Evolutionary conservation across 2,329 filamentous ascomycete genomes (phyloP), one percentile per base, ranked within the genome.

Genomic region (Periconia sp.): DNA sequence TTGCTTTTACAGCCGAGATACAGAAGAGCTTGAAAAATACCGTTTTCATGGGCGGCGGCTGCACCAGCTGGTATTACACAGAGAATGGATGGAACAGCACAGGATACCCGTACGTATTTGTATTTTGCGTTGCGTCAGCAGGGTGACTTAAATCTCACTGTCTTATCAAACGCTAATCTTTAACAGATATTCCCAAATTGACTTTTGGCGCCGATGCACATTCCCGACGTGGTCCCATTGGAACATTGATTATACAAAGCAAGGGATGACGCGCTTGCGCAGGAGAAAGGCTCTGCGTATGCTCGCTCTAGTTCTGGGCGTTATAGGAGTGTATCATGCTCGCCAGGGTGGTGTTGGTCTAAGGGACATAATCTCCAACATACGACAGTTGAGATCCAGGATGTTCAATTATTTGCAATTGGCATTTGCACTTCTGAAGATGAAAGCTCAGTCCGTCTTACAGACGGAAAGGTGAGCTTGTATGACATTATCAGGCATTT

Each of bases 41-140:
- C 35, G 89, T 84, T 1, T 85, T 77, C 69, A 71, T 66, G 42
- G 77, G 68, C 35, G 54, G 54, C 17, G 65, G 66, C 23, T 87
- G 27, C 79, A 83, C 53, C 81, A 83, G 64, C 79, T 99, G 45
- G 82, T 85, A 85, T 84, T 37, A 47, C 77, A 82, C 20, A 88
- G 96, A 74, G 86, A 96, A 23, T 90, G 97, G 75, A 11, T 85
- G 81, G 82, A 86, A 52, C 96, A 89, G 79, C 82, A 93, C 55
- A 88, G 92, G 55, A 80, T 97, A 48, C 45, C 74, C 74, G 57
- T 74, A 68, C 46, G 69, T 70, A 46, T 41, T 41, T 42, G 18
- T 27, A n/a, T 44, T 27, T 44, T 8, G 8, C 10, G 18, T 19
- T 11, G 6, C 10, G 6, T 42, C 19, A 42, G 17, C 41, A 23